These are phyloP conservation scores for Hymenoscyphus fraxineus DNA, from an alignment of 2,329 filamentous ascomycete species.

Conservation along the genomic window DNA sequence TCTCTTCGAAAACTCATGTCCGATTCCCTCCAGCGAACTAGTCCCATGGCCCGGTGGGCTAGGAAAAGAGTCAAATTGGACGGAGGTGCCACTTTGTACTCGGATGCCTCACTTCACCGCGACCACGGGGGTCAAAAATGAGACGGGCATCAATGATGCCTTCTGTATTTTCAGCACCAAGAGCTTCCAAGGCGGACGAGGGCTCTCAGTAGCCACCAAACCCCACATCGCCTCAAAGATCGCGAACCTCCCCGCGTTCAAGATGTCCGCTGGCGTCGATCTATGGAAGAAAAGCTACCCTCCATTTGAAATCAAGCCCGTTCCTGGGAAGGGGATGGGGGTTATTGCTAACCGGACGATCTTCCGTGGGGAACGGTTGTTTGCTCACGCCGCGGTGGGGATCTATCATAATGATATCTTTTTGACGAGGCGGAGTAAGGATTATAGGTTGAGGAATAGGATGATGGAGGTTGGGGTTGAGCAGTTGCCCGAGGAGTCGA, in stretches of 20 bases:
- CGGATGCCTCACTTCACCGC: neutral
- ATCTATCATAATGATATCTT: slow-evolving; percentile 22
- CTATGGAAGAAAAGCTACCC: slow-evolving; percentile 1
- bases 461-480: slow-evolving; percentile 16
- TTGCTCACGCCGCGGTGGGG: slow-evolving; percentile 18
- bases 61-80: neutral
- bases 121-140: neutral
- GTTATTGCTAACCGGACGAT: slow-evolving; percentile 23
- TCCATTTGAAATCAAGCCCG: slow-evolving; percentile 14
- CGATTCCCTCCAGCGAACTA: neutral
- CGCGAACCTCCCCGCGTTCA: slow-evolving; percentile 12
- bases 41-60: slow-evolving; percentile 7
- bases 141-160: neutral
- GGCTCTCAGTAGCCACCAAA: slow-evolving; percentile 21
- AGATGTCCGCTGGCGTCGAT: neutral
- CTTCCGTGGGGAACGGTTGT: slow-evolving; percentile 16
- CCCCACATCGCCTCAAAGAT: slow-evolving; percentile 18
- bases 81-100: slow-evolving; percentile 8
- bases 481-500: slow-evolving; percentile 16
- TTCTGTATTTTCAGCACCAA: slow-evolving; percentile 18
- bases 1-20: neutral
- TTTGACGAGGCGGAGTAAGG: slow-evolving; percentile 2
- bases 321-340: slow-evolving; percentile 21
- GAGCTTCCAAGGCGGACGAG: slow-evolving; percentile 13
- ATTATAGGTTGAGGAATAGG: slow-evolving; percentile 8